These are phyloP conservation scores for Gigaspora rosea DNA, from an alignment of 192 early-diverging fungal genomes.

Conservation along the genomic window DNA sequence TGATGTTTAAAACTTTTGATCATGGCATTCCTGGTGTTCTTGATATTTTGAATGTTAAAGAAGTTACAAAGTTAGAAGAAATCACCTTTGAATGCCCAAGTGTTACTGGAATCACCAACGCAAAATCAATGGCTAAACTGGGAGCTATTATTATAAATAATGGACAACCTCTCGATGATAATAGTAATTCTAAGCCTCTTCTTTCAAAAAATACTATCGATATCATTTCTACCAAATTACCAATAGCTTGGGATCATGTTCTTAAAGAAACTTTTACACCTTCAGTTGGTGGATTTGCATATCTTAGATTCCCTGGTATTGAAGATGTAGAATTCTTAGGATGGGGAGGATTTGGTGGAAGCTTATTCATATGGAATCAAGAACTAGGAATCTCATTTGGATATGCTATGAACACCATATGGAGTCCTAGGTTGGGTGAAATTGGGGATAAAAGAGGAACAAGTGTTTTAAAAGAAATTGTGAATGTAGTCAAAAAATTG, in stretches of 20 bases:
- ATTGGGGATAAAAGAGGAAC: slow-evolving; percentile 59
- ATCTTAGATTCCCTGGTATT: slow-evolving; percentile 3
- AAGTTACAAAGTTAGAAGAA: too few species aligned
- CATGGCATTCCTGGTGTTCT: too few species aligned
- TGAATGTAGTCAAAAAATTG: slow-evolving; percentile 29
- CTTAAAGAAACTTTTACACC: slow-evolving; percentile 32
- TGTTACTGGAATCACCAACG: slow-evolving; percentile 59
- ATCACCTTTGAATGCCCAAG: slow-evolving; percentile 32
- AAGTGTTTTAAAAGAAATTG: slow-evolving; percentile 50
- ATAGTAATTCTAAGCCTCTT: slow-evolving; percentile 13
- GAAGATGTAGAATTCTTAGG: slow-evolving; percentile 50
- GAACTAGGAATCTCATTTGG: slow-evolving; percentile 58
- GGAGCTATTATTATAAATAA: slow-evolving; percentile 64
- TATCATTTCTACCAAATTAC: slow-evolving; percentile 25
- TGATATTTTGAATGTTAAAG: too few species aligned
- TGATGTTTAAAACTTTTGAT: too few species aligned
- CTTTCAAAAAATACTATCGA: slow-evolving; percentile 32
- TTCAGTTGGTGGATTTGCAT: slow-evolving; percentile 48
- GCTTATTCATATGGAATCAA: slow-evolving; percentile 58
- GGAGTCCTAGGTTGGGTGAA: slow-evolving; percentile 23
- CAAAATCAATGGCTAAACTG: slow-evolving; percentile 57
- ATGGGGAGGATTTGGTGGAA: slow-evolving; percentile 68
- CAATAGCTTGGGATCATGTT: slow-evolving; percentile 33
- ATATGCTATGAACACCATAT: slow-evolving; percentile 58
- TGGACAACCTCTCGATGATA: slow-evolving; percentile 38